Conservation (phyloP, 1,139 yeast species). For the Suhomyces coccinellae region DNA sequence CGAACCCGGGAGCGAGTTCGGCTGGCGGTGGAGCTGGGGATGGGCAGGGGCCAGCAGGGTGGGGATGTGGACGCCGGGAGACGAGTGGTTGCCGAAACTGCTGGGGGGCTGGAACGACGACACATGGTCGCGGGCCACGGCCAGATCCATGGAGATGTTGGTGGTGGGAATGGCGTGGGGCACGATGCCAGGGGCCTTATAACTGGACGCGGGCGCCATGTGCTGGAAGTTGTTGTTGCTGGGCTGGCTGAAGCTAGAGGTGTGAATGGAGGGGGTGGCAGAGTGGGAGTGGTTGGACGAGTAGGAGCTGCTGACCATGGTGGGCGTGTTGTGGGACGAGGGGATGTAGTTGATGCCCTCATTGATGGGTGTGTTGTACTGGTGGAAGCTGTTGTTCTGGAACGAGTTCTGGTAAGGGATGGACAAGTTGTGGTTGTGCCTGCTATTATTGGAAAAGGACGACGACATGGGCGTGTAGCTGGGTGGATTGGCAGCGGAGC, state of each 20-base stretch:
- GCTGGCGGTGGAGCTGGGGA: conserved; percentile 10
- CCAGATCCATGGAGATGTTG: conserved; percentile 45
- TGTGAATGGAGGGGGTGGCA: conserved; percentile 34
- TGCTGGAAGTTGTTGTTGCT: conserved; percentile 17
- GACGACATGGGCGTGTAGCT: conserved; percentile 12
- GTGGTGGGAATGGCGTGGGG: conserved; percentile 45
- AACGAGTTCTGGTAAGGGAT: conserved; percentile 11
- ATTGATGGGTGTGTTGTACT: conserved; percentile 17
- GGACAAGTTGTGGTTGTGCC: conserved; percentile 5
- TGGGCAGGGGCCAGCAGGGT: conserved; percentile 6
- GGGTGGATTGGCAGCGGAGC: conserved; percentile 10
- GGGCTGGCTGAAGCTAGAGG: conserved; percentile 8
- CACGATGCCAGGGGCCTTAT: conserved; percentile 14
- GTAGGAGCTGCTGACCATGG: conserved; percentile 51
- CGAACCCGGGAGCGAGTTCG: conserved; percentile 12
- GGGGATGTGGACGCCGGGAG: conserved; percentile 11
- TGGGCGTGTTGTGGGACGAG: conserved; percentile 56
- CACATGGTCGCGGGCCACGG: conserved; percentile 30
- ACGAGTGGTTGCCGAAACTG: conserved; percentile 4
- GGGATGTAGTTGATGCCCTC: conserved; percentile 42
- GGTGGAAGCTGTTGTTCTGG: conserved; percentile 11
- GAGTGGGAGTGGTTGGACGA: conserved; percentile 43
- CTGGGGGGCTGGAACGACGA: conserved; percentile 19
- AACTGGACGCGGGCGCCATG: conserved; percentile 13
- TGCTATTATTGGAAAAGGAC: conserved; percentile 8